Conservation (phyloP, 495 filamentous ascomycete species). For the Hypoxylon cercidicola region DNA sequence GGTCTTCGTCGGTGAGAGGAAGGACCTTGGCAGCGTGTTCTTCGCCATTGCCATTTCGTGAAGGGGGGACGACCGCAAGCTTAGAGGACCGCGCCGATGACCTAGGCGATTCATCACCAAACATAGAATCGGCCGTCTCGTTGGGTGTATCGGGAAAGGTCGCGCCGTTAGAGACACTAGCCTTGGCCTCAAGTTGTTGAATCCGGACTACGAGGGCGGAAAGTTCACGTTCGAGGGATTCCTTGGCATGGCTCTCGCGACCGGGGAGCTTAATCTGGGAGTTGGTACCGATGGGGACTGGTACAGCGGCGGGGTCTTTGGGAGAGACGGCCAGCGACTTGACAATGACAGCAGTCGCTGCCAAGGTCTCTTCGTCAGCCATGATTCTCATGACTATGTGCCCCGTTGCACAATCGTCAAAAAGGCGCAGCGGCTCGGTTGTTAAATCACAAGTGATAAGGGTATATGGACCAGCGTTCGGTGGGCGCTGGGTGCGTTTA, state of each 20-base stretch:
- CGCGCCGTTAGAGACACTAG: slow-evolving; percentile 64
- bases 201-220: slow-evolving; percentile 73
- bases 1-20: slow-evolving; percentile 72
- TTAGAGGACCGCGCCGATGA: slow-evolving; percentile 32
- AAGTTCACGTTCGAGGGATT: slow-evolving; percentile 75
- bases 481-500: slow-evolving; percentile 51
- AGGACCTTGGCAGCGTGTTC: slow-evolving; percentile 43
- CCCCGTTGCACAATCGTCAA: slow-evolving; percentile 16
- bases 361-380: slow-evolving; percentile 70
- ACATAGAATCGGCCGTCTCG: slow-evolving; percentile 63
- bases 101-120: slow-evolving; percentile 55
- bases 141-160: slow-evolving; percentile 72
- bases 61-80: slow-evolving; percentile 36
- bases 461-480: slow-evolving; percentile 52
- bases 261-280: slow-evolving; percentile 72
- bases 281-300: slow-evolving; percentile 46
- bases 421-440: slow-evolving; percentile 7
- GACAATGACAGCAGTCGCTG: slow-evolving; percentile 70
- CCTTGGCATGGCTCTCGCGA: slow-evolving; percentile 68
- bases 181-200: slow-evolving; percentile 74
- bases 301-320: slow-evolving; percentile 38
- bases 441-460: slow-evolving; percentile 20
- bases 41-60: slow-evolving; percentile 48
- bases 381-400: slow-evolving; percentile 49
- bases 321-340: slow-evolving; percentile 67